A percentile compares a stretch with the other conserved stretches of the same genome.
phyloP scores from a whole-genome alignment of 208 protist species.

The Wallacemonas sp. region DNA sequence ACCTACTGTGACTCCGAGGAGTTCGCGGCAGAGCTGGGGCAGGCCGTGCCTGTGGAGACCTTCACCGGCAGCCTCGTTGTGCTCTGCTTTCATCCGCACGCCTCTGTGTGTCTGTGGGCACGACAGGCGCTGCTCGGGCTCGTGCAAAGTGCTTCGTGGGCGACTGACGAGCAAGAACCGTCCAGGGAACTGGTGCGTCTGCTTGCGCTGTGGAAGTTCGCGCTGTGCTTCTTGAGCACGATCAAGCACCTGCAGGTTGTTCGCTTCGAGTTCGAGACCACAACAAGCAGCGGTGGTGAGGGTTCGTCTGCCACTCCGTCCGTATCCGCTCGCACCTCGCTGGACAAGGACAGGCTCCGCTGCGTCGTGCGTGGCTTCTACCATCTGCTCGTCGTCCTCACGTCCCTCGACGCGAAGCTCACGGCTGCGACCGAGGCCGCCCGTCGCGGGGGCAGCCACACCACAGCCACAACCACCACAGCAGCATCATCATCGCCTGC shows the following conservation, averaged over 20 bases:
- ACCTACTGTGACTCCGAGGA: background rate
- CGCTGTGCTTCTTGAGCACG: conserved; percentile 49
- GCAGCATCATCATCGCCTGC: too few species aligned
- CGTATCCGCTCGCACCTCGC: background rate
- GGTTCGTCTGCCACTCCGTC: background rate
- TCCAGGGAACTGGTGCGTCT: conserved; percentile 17
- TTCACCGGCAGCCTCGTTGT: conserved; percentile 36
- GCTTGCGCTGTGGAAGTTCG: conserved; percentile 39
- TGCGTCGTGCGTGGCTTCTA: conserved; percentile 41
- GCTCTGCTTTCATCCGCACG: conserved; percentile 46
- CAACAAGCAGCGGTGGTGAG: background rate
- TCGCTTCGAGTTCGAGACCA: background rate
- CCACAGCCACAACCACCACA: too few species aligned
- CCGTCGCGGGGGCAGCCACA: background rate
- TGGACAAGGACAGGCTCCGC: conserved; percentile 1
- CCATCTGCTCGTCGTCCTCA: conserved; percentile 53
- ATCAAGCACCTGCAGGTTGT: conserved; percentile 45
- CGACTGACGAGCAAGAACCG: background rate
- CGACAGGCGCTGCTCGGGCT: conserved; percentile 13
- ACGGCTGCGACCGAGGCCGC: conserved; percentile 1
- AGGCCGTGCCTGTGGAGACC: conserved; percentile 15
- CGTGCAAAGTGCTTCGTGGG: conserved; percentile 3
- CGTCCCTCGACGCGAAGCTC: conserved; percentile 33
- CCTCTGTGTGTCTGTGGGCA: conserved; percentile 36
- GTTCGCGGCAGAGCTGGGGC: background rate